Base-by-base conservation (phyloP, 768 basidiomycete species). In the Termitomyces sp. region DNA sequence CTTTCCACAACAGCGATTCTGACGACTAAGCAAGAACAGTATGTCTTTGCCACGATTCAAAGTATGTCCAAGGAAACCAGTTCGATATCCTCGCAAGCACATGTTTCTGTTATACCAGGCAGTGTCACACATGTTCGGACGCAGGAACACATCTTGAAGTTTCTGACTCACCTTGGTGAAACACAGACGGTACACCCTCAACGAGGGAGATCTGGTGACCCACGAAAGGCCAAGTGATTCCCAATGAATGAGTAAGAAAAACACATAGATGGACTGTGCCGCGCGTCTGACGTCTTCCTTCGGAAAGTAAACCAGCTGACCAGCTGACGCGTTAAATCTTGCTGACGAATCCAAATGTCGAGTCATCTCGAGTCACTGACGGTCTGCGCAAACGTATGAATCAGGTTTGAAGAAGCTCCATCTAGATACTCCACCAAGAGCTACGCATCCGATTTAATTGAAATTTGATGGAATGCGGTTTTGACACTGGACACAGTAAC, bases 161-260 rank as follows among this genome's bases (percentile, higher is more conserved):
- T 42, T 55, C 42, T 56, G 55, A 56, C 55, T 56, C 42, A 17
- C 31, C 15, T 56, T 8, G 14, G 53, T 54, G 53, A 38, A 54
- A 38, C 53, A 8, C 17, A n/a, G 31, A 11, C 31, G 54, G 54
- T 34, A 43, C 29, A 42, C 11, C 4, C 40, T 25, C 31, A 43
- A 43, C 31, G 40, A 34, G 11, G 29, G 32, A 17, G 47, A 45
- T 29, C 61, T 59, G 57, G 9, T 62, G 61, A 62, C 61, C 47
- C 43, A 25, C 9, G 20, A 51, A 43, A 15, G 15, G 37, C 55
- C 42, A 29, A 25, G 7, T 31, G 53, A 55, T 53, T 60, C 43
- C 25, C 46, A 59, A 42, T 17, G 29, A 32, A 42, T 55, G 55
- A 56, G 29, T 43, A 31, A 56, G 43, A 56, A 42, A 32, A 14